Evolutionary conservation across 164 flowering plant genomes (phyloP).

Genomic region (Liriodendron chinense): DNA sequence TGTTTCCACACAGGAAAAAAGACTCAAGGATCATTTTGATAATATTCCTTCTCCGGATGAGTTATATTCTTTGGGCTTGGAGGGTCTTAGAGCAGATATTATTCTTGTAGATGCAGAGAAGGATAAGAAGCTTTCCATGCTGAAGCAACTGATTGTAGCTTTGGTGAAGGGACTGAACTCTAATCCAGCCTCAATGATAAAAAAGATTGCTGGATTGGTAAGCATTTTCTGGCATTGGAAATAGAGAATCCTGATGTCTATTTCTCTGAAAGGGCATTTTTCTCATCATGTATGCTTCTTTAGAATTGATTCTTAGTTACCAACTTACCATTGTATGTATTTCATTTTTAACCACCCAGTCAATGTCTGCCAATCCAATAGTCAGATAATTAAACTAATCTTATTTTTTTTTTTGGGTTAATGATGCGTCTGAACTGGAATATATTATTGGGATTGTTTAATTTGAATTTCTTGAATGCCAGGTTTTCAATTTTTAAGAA

Average conservation of each 20-base stretch:
- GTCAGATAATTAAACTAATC: too few relatives aligned
- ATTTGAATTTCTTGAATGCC: too few relatives aligned
- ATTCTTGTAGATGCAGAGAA: constrained; percentile 82
- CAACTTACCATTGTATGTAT: too few relatives aligned
- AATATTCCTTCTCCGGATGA: constrained; percentile 79
- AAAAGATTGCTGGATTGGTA: constrained; percentile 93
- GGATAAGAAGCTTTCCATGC: constrained; percentile 87
- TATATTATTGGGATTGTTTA: too few relatives aligned
- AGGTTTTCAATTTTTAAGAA: too few relatives aligned
- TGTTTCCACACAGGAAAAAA: constrained; percentile 56
- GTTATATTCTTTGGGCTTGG: constrained; percentile 61
- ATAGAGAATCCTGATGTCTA: neutral
- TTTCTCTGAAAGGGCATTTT: neutral
- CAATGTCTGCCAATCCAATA: too few relatives aligned
- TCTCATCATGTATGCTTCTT: neutral
- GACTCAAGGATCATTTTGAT: constrained; percentile 73
- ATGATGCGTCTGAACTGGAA: too few relatives aligned
- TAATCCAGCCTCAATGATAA: constrained; percentile 81
- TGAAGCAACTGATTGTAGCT: constrained; percentile 74
- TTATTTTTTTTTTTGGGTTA: too few relatives aligned
- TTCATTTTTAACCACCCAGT: too few relatives aligned
- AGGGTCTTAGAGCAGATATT: constrained; percentile 69
- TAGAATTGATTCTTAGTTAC: neutral
- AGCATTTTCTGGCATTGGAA: constrained; percentile 13
- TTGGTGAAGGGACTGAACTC: constrained; percentile 77